A percentile compares a stretch with the other conserved stretches of the same genome.
Evolutionary conservation across 139 green algal genomes (phyloP).

Genomic region (Tetradesmus obliquus): DNA sequence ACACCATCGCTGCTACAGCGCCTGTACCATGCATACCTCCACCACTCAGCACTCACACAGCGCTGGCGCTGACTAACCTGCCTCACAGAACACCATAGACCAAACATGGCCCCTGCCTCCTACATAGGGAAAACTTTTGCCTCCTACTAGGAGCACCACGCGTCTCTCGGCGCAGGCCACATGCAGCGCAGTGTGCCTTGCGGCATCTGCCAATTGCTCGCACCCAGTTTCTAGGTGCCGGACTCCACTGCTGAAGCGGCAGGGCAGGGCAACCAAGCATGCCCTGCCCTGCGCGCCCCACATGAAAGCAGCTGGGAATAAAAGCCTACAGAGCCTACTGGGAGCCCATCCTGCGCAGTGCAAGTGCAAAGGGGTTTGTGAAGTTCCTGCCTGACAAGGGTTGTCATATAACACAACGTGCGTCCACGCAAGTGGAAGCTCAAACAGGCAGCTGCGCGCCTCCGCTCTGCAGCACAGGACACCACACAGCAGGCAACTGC

Average conservation of each 20-base stretch:
- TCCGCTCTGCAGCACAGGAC: background rate
- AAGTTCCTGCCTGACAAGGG: background rate
- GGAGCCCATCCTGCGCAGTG: background rate
- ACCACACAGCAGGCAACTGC: background rate
- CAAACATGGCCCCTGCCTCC: no score
- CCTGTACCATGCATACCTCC: background rate
- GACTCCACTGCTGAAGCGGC: background rate
- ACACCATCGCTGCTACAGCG: background rate
- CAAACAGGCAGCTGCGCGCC: background rate
- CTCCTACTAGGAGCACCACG: background rate
- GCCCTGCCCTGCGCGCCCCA: background rate
- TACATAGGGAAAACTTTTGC: no score
- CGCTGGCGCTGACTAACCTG: no score
- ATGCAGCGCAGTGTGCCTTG: background rate
- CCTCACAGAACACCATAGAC: no score
- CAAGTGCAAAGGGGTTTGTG: background rate
- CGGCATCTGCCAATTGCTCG: background rate
- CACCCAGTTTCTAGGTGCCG: background rate
- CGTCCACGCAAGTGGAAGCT: background rate
- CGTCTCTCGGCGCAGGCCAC: background rate
- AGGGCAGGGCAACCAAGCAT: background rate
- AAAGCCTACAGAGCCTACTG: background rate
- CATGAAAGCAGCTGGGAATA: background rate
- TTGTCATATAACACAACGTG: background rate
- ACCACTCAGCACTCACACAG: background rate